Evolutionary conservation across 2,329 filamentous ascomycete species (phyloP).

Genomic region (Magnaporthales sp.): DNA sequence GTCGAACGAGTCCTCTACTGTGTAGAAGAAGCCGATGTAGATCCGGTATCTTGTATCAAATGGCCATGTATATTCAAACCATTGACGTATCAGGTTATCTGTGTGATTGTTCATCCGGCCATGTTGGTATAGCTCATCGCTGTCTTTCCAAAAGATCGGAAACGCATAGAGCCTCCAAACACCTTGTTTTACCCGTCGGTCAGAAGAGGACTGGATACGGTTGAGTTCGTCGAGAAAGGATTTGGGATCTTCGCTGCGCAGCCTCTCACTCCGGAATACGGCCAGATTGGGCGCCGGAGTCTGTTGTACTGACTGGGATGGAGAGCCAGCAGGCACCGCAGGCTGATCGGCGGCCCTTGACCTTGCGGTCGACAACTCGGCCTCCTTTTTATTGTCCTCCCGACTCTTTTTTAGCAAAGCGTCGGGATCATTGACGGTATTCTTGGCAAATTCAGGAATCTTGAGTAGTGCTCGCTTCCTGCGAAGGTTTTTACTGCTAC

Average conservation of each 20-base stretch:
- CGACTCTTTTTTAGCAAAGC: conserved; percentile 8
- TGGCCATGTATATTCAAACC: conserved; percentile 21
- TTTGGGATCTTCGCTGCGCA: not conserved
- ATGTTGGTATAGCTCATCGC: conserved; percentile 28
- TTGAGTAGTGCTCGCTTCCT: conserved; percentile 12
- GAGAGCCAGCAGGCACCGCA: not conserved
- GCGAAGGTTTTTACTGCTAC: conserved; percentile 10
- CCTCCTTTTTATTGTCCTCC: not conserved
- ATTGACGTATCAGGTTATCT: conserved; percentile 20
- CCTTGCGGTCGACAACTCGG: not conserved
- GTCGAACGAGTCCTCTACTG: conserved; percentile 29
- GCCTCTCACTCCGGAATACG: not conserved
- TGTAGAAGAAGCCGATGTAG: conserved; percentile 42
- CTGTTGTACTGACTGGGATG: not conserved
- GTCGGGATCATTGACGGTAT: conserved; percentile 29
- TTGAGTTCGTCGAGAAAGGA: not conserved
- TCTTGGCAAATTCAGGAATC: conserved; percentile 26
- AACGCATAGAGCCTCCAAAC: conserved; percentile 18
- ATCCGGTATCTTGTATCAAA: conserved; percentile 23
- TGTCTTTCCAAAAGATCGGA: conserved; percentile 32
- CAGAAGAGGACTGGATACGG: not conserved
- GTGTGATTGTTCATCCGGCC: conserved; percentile 17
- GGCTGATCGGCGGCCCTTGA: not conserved
- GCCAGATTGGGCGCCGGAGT: not conserved
- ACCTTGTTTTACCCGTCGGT: not conserved